Evolutionary conservation across 1,284 basidiomycete species (phyloP).

Genomic region (Leccinum fuscescens): DNA sequence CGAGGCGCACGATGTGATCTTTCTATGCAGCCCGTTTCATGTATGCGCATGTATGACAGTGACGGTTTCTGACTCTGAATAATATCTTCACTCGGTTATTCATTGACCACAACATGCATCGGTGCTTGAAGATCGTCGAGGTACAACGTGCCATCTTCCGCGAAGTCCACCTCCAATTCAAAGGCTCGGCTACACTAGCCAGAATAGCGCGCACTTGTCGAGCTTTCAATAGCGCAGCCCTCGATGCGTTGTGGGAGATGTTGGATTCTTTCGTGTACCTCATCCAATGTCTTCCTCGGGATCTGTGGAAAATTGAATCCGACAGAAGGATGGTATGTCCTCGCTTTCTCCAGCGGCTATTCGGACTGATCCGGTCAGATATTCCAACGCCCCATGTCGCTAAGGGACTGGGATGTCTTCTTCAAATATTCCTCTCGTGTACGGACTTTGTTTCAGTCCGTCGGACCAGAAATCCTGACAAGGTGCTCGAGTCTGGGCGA

Average conservation of each 20-base stretch:
- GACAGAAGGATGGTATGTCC: constrained; percentile 17
- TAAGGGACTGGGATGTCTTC: constrained; percentile 30
- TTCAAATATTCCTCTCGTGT: constrained; percentile 25
- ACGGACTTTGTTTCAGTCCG: constrained; percentile 7
- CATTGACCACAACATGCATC: constrained; percentile 18
- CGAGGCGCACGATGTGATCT: neutral
- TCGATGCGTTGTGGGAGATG: constrained; percentile 27
- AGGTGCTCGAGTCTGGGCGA: constrained; percentile 13
- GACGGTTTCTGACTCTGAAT: constrained; percentile 1
- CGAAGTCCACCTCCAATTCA: constrained; percentile 6
- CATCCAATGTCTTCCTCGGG: constrained; percentile 25
- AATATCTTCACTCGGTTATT: neutral
- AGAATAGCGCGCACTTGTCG: constrained; percentile 29
- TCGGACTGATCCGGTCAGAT: constrained; percentile 15
- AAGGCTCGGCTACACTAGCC: constrained; percentile 15
- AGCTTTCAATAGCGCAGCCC: constrained; percentile 19
- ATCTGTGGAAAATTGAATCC: constrained; percentile 25
- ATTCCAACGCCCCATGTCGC: constrained; percentile 28
- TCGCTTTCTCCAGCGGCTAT: neutral
- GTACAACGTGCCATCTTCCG: constrained; percentile 25
- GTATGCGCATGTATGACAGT: neutral
- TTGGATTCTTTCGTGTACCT: constrained; percentile 24
- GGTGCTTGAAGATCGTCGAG: constrained; percentile 27
- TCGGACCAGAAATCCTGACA: neutral
- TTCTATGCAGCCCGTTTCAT: neutral